phyloP scores from a whole-genome alignment of 2,329 filamentous ascomycete species.

The Stachybotrys chlorohalonatus region DNA sequence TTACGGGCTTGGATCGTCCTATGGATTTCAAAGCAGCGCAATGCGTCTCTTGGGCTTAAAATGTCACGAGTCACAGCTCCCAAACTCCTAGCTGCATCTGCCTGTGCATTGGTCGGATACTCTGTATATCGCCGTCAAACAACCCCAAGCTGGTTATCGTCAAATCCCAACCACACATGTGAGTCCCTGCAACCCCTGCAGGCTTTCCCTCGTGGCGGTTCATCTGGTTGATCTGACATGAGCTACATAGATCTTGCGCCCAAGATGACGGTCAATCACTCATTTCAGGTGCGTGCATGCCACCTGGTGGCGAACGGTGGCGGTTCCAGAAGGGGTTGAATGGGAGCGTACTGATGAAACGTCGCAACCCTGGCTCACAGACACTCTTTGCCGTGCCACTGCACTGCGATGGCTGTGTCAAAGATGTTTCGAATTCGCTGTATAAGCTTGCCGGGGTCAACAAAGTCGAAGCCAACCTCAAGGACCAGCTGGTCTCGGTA shows the following conservation, averaged over 20 bases:
- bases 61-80: slow-evolving; percentile 18
- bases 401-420: slow-evolving; percentile 82
- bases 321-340: slow-evolving; percentile 4
- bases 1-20: slow-evolving; percentile 4
- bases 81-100: slow-evolving; percentile 16
- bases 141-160: not conserved
- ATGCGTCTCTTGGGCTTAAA: slow-evolving; percentile 6
- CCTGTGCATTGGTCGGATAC: slow-evolving; percentile 17
- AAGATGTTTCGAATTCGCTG: slow-evolving; percentile 73
- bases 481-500: slow-evolving; percentile 74
- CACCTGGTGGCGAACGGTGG: slow-evolving; percentile 6
- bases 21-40: slow-evolving; percentile 24
- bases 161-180: slow-evolving; percentile 11
- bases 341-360: slow-evolving; percentile 24
- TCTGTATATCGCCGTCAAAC: slow-evolving; percentile 10
- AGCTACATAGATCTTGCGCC: slow-evolving; percentile 3
- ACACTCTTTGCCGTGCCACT: slow-evolving; percentile 93
- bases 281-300: slow-evolving; percentile 32
- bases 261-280: slow-evolving; percentile 34
- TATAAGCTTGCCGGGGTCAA: slow-evolving; percentile 70
- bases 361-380: slow-evolving; percentile 33
- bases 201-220: no score
- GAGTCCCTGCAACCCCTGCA: slow-evolving; percentile 4
- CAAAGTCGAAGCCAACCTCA: slow-evolving; percentile 73
- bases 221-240: no score